Evolutionary conservation across 192 early-diverging fungal genomes (phyloP).

Genomic region (Irineochytrium annulatum): DNA sequence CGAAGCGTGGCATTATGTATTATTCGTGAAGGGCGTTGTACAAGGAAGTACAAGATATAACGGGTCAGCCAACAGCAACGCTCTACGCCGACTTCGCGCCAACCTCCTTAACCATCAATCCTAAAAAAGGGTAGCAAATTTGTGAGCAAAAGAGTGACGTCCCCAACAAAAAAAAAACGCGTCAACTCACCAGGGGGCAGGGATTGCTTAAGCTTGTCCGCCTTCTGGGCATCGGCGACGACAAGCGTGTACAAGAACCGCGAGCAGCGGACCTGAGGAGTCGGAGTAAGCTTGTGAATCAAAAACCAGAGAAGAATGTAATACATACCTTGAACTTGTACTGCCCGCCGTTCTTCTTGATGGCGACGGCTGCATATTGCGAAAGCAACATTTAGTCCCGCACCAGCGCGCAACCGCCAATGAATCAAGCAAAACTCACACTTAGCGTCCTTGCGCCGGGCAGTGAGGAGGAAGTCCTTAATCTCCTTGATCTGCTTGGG

Average conservation of each 20-base stretch:
- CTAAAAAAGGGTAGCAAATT: background rate
- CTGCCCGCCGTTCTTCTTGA: constrained; percentile 91
- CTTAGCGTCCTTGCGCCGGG: constrained; percentile 93
- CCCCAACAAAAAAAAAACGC: no score
- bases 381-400: no score
- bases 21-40: no score
- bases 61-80: no score
- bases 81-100: constrained; percentile 1
- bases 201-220: constrained; percentile 91
- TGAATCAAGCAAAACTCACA: constrained; percentile 44
- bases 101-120: background rate
- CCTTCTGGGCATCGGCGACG: constrained; percentile 91
- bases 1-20: no score
- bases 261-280: constrained; percentile 97
- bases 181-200: constrained; percentile 88
- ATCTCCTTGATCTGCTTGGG: constrained; percentile 97
- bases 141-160: background rate
- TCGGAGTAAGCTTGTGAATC: no score
- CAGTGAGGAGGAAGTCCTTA: constrained; percentile 95
- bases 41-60: no score
- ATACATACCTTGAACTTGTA: constrained; percentile 99
- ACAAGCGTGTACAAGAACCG: constrained; percentile 97
- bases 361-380: constrained; percentile 66
- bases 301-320: no score
- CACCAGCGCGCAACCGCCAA: no score